phyloP scores from a whole-genome alignment of 768 basidiomycete genomes.

The Suillus paluster region DNA sequence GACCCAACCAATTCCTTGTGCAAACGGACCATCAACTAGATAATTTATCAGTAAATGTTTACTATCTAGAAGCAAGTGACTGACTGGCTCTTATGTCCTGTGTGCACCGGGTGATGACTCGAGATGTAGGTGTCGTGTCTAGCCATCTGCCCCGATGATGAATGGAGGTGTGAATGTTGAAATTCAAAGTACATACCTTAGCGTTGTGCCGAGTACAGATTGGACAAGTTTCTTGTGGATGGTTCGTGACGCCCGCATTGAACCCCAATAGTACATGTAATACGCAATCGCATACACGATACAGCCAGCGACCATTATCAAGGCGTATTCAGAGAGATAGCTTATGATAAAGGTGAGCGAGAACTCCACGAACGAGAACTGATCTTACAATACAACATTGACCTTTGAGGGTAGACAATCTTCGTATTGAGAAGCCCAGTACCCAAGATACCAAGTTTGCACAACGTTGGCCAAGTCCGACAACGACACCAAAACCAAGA shows the following conservation, averaged over 20 bases:
- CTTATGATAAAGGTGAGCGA: slow-evolving; percentile 30
- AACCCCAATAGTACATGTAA: slow-evolving; percentile 48
- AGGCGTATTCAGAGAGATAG: slow-evolving; percentile 51
- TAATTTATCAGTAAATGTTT: neutral
- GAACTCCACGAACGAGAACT: neutral
- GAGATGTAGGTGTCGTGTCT: no score
- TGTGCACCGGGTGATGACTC: no score
- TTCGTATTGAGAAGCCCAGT: slow-evolving; percentile 47
- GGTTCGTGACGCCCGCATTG: slow-evolving; percentile 14
- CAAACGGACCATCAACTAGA: slow-evolving; percentile 16
- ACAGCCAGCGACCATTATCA: slow-evolving; percentile 37
- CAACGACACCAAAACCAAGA: slow-evolving; percentile 20
- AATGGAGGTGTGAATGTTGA: no score
- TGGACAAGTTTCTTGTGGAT: no score
- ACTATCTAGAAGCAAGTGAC: slow-evolving; percentile 12
- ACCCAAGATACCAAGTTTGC: slow-evolving; percentile 17
- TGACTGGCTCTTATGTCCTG: slow-evolving; percentile 27
- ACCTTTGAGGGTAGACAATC: slow-evolving; percentile 35
- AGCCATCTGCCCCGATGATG: no score
- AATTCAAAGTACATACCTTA: no score
- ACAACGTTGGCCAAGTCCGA: slow-evolving; percentile 23
- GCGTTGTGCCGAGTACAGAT: no score
- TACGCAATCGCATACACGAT: slow-evolving; percentile 38
- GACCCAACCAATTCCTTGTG: neutral
- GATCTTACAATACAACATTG: slow-evolving; percentile 35